Percentiles rank a stretch among this genome's conserved stretches.
These are phyloP conservation scores for Liriodendron chinense DNA, from an alignment of 164 flowering plant species.

Conservation along the genomic window DNA sequence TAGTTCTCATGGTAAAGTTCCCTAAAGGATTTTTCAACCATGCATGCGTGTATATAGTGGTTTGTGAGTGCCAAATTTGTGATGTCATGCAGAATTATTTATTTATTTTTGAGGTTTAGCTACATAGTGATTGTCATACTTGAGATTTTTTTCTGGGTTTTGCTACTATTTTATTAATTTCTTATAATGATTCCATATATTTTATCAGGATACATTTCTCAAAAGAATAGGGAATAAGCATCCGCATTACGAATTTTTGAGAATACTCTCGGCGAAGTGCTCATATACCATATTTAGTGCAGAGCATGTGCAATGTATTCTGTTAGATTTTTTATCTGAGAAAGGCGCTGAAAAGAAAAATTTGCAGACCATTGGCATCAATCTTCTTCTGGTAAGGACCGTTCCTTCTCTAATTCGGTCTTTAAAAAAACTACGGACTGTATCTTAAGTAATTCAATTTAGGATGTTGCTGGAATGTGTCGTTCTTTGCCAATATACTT, in stretches of 20 bases:
- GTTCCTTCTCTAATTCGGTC: background rate
- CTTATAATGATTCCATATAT: background rate
- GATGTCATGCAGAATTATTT: no score
- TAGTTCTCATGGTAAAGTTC: no score
- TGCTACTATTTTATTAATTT: background rate
- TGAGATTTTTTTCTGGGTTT: no score
- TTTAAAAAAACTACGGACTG: background rate
- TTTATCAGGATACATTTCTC: slow-evolving; percentile 61
- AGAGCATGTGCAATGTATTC: slow-evolving; percentile 56
- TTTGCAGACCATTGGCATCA: slow-evolving; percentile 35
- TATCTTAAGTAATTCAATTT: background rate
- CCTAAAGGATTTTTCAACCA: no score
- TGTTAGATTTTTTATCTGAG: slow-evolving; percentile 40
- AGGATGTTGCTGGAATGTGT: background rate
- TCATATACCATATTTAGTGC: slow-evolving; percentile 56
- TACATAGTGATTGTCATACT: background rate
- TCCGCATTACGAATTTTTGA: slow-evolving; percentile 59
- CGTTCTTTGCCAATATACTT: background rate
- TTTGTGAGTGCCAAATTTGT: no score
- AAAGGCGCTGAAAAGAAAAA: slow-evolving; percentile 24
- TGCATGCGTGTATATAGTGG: no score
- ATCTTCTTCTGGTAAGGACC: slow-evolving; percentile 67
- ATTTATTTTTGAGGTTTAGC: no score
- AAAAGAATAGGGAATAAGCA: slow-evolving; percentile 50
- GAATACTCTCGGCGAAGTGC: slow-evolving; percentile 61